Evolutionary conservation across 148 eudicot genomes (phyloP).

Genomic region (Amaranthus palmeri): DNA sequence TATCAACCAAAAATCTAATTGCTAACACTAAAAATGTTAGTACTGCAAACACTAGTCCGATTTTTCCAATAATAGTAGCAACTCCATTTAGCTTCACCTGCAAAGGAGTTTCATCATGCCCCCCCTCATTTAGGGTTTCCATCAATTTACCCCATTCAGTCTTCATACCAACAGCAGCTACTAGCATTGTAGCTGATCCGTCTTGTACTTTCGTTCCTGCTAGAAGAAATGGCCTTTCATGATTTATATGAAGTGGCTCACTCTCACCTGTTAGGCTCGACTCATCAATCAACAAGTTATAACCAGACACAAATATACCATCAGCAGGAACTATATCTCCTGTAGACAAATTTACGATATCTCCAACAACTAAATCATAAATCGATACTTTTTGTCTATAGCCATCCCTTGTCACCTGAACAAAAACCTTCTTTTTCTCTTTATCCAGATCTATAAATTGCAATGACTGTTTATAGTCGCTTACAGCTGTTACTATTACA

Average conservation of each 20-base stretch:
- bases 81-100: conserved; percentile 96
- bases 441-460: conserved; percentile 83
- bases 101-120: conserved; percentile 92
- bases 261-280: conserved; percentile 94
- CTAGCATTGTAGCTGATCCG: conserved; percentile 86
- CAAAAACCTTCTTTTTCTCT: conserved; percentile 78
- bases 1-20: conserved; percentile 54
- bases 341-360: conserved; percentile 63
- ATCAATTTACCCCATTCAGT: conserved; percentile 96
- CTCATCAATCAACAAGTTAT: conserved; percentile 73
- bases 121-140: conserved; percentile 81
- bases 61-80: conserved; percentile 91
- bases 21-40: conserved; percentile 66
- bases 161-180: conserved; percentile 97
- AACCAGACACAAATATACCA: conserved; percentile 79
- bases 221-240: conserved; percentile 66
- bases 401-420: conserved; percentile 86
- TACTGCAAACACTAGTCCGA: conserved; percentile 79
- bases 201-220: conserved; percentile 90
- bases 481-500: conserved; percentile 74
- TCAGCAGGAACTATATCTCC: conserved; percentile 95
- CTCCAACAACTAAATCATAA: conserved; percentile 86
- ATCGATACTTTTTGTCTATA: conserved; percentile 64
- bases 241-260: conserved; percentile 49
- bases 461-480: conserved; percentile 85